Base-by-base conservation (phyloP, 2,329 filamentous ascomycete species). In the Colletotrichum zoysiae region DNA sequence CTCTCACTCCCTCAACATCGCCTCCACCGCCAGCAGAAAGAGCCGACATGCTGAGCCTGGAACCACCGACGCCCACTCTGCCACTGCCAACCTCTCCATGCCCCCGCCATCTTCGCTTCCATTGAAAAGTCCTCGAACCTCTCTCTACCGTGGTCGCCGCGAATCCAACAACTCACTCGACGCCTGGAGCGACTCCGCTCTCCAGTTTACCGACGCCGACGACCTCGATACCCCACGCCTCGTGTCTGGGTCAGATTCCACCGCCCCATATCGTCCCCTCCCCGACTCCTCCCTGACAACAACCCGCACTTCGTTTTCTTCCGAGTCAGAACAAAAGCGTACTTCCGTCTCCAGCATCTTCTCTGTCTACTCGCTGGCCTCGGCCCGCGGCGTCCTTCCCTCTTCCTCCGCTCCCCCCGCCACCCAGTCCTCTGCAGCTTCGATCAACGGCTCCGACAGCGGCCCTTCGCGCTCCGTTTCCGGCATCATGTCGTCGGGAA, bases 341-440 rank as follows among this genome's bases (percentile, higher is more conserved):
- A 85, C 92, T 78, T 95, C 92, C 33, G 87, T 92, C 71, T 93
- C 91, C 9, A 95, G 93, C 1, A 82, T 93, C 64, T 92, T 92
- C 78, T 95, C 93, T 0, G 83, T 93, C 62, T 92, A 92, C 78
- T 94, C 92, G 42, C 82, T 92, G 33, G 88, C 89, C 56, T 92
- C 91, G 7, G 88, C 85, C 65, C 87, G 87, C 57, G 86, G 85
- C 42, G 83, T 85, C 38, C 71, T 58, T 42, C 55, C 78, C 20
- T 79, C 83, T 67, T 87, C 86, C 74, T 92, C 91, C 3, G 88
- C 85, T 65, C 87, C 87, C 55, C 87, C 87, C 55, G 86, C 85
- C 40, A 82, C 85, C n/a, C 80, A 83, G 67, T 88, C 86, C 75
- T 86, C 87, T 23, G 84, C 86, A 42, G 83, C 83, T 23, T 90